Conservation (phyloP, 331 rosid genomes). For the Acacia pycnantha region DNA sequence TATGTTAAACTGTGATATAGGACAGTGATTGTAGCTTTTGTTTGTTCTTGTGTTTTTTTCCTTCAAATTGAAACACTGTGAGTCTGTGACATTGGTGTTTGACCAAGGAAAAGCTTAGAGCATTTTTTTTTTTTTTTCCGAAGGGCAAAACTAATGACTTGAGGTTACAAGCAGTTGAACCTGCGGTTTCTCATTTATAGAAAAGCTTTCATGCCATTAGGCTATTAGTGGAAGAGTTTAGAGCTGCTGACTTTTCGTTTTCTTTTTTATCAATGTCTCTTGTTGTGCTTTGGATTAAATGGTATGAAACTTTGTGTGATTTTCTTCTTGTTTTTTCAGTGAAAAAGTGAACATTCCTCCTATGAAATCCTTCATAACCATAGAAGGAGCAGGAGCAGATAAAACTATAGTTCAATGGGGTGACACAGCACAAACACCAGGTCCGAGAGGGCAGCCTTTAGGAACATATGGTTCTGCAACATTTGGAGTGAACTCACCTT, state of each 20-base stretch:
- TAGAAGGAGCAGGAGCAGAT: slow-evolving; percentile 96
- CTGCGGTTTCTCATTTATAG: neutral
- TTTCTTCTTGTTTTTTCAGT: slow-evolving; percentile 38
- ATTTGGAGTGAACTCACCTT: slow-evolving; percentile 89
- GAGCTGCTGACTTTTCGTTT: neutral
- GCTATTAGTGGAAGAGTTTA: neutral
- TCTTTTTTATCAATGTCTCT: neutral
- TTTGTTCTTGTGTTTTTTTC: slow-evolving; percentile 31
- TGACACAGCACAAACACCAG: slow-evolving; percentile 88
- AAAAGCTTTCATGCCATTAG: no score
- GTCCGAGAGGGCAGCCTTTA: slow-evolving; percentile 60
- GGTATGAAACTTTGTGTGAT: neutral
- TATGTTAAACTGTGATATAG: neutral
- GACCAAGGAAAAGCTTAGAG: neutral
- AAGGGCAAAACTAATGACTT: no score
- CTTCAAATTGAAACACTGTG: slow-evolving; percentile 17
- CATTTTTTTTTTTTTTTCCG: no score
- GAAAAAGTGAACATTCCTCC: slow-evolving; percentile 86
- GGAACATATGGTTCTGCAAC: slow-evolving; percentile 93
- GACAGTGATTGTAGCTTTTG: neutral
- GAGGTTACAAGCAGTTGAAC: neutral
- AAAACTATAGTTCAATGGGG: slow-evolving; percentile 97
- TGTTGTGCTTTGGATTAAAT: neutral
- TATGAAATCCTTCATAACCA: slow-evolving; percentile 79
- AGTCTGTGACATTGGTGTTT: slow-evolving; percentile 30